These are phyloP conservation scores for Podaxis sp. DNA, from an alignment of 768 basidiomycete species.

Conservation along the genomic window DNA sequence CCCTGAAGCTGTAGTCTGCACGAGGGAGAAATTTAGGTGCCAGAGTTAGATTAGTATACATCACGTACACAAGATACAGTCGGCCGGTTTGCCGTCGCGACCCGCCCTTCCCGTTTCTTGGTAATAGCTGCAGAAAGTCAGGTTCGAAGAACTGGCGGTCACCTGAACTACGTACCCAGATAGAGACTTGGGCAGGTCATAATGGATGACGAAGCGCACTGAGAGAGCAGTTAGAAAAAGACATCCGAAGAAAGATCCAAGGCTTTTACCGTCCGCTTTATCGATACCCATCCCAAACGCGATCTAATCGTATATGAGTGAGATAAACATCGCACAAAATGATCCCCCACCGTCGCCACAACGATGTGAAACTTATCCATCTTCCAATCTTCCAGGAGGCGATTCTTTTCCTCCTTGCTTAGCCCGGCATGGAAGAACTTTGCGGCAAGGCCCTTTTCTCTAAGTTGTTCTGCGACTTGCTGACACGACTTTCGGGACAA, in stretches of 20 bases:
- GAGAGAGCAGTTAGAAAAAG: conserved; percentile 1
- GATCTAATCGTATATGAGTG: conserved; percentile 47
- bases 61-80: conserved; percentile 84
- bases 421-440: conserved; percentile 88
- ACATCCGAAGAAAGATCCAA: not conserved
- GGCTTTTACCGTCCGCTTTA: conserved; percentile 66
- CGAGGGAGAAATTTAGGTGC: not conserved
- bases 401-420: conserved; percentile 56
- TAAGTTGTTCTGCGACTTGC: conserved; percentile 68
- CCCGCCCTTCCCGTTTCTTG: conserved; percentile 98
- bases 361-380: conserved; percentile 72
- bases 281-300: conserved; percentile 99
- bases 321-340: not conserved
- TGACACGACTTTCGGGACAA: conserved; percentile 74
- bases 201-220: conserved; percentile 94
- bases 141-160: not conserved
- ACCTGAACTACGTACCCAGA: conserved; percentile 59
- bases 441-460: conserved; percentile 60
- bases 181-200: conserved; percentile 76
- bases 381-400: conserved; percentile 74
- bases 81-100: conserved; percentile 80
- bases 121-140: conserved; percentile 58
- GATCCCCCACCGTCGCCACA: conserved; percentile 80
- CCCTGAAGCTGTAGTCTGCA: conserved; percentile 61
- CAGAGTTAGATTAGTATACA: not conserved